Conservation (phyloP, 495 filamentous ascomycete genomes). For the Penicillium ucsense region DNA sequence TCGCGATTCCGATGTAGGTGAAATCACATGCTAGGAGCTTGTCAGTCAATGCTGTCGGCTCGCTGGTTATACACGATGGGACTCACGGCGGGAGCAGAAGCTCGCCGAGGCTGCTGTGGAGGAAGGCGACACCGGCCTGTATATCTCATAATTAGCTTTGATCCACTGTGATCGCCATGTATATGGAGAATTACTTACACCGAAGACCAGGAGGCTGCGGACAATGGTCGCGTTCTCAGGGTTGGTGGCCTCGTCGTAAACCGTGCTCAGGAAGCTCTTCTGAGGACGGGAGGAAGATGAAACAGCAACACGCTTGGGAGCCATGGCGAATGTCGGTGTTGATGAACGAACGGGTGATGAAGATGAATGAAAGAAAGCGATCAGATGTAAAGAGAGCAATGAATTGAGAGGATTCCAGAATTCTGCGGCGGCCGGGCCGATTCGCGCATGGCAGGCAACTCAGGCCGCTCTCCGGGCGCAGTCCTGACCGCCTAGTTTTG, state of each 20-base stretch:
- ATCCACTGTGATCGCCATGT: background rate
- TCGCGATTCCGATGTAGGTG: constrained; percentile 1
- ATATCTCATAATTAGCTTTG: constrained; percentile 10
- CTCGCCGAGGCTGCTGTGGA: constrained; percentile 66
- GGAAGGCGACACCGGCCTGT: constrained; percentile 63
- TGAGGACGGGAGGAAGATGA: constrained; percentile 24
- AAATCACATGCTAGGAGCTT: constrained; percentile 17
- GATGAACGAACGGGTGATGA: background rate
- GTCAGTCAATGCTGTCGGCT: constrained; percentile 1
- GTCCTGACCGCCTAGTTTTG: too few species aligned
- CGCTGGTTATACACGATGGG: background rate
- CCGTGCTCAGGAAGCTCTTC: constrained; percentile 39
- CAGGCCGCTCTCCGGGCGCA: too few species aligned
- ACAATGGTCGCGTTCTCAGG: constrained; percentile 70
- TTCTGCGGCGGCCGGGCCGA: constrained; percentile 26
- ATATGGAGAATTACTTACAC: constrained; percentile 41
- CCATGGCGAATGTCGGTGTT: constrained; percentile 20
- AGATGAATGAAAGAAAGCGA: background rate
- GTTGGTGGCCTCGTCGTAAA: constrained; percentile 56
- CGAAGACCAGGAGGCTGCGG: constrained; percentile 61
- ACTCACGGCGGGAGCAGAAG: constrained; percentile 64
- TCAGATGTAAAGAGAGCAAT: constrained; percentile 5
- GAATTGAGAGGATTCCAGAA: constrained; percentile 25
- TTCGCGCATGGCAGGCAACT: too few species aligned
- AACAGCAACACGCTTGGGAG: constrained; percentile 33